Conservation (phyloP, 306 rosid species). For the Abrus pulchellus region DNA sequence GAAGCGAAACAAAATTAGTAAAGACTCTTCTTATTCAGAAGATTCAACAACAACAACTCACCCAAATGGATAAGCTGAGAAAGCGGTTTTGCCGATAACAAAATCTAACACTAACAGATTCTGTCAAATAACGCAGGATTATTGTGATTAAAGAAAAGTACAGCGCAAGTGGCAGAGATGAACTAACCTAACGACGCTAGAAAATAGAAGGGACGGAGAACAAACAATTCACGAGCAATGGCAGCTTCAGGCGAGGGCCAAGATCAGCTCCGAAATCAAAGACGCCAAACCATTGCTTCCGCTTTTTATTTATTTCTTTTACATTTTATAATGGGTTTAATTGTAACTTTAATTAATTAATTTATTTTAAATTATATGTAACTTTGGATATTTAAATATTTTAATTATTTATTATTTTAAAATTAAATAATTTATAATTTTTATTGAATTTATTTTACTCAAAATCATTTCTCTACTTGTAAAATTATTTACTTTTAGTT, state of each 20-base stretch:
- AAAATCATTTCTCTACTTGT: too few relatives aligned
- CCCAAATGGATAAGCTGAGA: background rate
- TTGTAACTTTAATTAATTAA: too few relatives aligned
- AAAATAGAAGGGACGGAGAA: background rate
- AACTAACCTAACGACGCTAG: slow-evolving; percentile 10
- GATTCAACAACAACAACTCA: background rate
- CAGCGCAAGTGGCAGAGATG: background rate
- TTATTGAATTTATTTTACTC: too few relatives aligned
- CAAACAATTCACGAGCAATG: background rate
- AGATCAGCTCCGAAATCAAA: background rate
- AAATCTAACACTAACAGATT: background rate
- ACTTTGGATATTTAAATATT: too few relatives aligned
- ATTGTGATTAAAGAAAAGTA: background rate
- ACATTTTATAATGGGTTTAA: too few relatives aligned
- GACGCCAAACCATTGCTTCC: background rate
- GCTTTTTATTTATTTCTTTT: background rate
- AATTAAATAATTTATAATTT: too few relatives aligned
- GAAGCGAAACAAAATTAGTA: background rate
- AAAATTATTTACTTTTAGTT: too few relatives aligned
- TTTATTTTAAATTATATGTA: too few relatives aligned
- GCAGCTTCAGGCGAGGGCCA: slow-evolving; percentile 2
- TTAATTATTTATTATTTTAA: too few relatives aligned
- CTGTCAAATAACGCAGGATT: background rate
- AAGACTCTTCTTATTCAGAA: background rate
- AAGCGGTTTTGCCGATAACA: background rate